phyloP scores from a whole-genome alignment of 2,329 filamentous ascomycete genomes.

The Kalaharituber pfeilii region DNA sequence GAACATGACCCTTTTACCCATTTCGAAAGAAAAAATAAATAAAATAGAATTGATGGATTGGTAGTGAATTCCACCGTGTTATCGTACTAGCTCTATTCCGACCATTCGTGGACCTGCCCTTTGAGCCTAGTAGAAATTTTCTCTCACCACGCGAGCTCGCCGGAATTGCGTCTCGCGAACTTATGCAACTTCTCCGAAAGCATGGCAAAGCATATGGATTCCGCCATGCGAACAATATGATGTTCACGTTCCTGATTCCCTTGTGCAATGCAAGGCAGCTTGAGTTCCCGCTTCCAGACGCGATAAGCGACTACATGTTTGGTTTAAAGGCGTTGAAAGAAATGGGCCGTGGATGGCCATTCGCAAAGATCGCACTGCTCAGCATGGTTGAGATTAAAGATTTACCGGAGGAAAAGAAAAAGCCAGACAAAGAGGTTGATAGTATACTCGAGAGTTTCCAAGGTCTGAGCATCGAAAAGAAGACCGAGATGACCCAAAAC shows the following conservation, averaged over 20 bases:
- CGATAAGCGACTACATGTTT: not conserved
- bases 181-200: not conserved
- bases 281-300: not conserved
- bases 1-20: not conserved
- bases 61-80: not conserved
- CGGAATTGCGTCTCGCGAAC: not conserved
- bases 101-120: not conserved
- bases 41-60: not conserved
- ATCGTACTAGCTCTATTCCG: not conserved
- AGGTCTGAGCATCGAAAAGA: not conserved
- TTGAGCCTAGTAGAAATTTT: not conserved
- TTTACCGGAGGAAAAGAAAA: not conserved
- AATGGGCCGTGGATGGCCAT: not conserved
- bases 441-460: not conserved
- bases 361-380: not conserved
- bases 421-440: not conserved
- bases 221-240: not conserved
- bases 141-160: not conserved
- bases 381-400: not conserved
- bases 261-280: not conserved
- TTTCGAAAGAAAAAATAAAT: no score
- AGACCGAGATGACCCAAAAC: not conserved
- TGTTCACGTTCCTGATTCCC: not conserved
- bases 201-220: not conserved
- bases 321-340: not conserved